phyloP scores from a whole-genome alignment of 2,329 filamentous ascomycete species.

The Chrysoporthe cubensis region DNA sequence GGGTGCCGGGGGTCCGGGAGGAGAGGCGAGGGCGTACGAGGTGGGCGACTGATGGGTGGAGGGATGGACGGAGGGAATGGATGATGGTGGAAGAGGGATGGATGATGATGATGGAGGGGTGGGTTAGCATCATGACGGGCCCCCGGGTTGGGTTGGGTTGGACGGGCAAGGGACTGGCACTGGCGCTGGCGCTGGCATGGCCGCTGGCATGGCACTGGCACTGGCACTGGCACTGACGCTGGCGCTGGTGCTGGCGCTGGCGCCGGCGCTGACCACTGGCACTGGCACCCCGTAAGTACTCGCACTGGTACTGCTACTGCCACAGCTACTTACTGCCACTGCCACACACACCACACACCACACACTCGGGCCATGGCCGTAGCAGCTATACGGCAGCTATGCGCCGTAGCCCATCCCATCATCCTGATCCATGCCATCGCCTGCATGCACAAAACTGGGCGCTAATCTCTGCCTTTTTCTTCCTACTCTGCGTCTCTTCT shows the following conservation, averaged over 20 bases:
- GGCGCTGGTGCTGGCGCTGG: too few relatives aligned
- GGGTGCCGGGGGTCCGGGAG: conserved; percentile 1
- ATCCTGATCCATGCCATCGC: conserved; percentile 6
- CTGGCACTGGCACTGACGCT: too few relatives aligned
- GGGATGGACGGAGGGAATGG: not conserved
- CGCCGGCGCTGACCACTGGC: too few relatives aligned
- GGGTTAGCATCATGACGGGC: not conserved
- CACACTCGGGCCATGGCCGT: too few relatives aligned
- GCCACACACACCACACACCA: too few relatives aligned
- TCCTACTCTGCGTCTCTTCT: conserved; percentile 1
- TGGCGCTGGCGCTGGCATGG: too few relatives aligned
- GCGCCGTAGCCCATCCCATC: not conserved
- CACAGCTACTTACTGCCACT: too few relatives aligned
- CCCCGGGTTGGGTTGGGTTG: not conserved
- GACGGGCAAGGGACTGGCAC: too few relatives aligned
- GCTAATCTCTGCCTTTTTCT: conserved; percentile 11
- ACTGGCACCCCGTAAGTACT: too few relatives aligned
- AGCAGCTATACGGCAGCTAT: not conserved
- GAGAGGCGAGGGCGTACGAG: conserved; percentile 2
- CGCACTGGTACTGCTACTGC: too few relatives aligned
- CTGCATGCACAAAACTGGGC: conserved; percentile 12
- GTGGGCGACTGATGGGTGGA: not conserved
- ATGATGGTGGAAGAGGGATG: not conserved
- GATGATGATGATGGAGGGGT: not conserved
- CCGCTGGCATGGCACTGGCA: too few relatives aligned